Evolutionary conservation across 345 rosid genomes (phyloP), one percentile per base, ranked within the genome.

Genomic region (Syzygium jambos): DNA sequence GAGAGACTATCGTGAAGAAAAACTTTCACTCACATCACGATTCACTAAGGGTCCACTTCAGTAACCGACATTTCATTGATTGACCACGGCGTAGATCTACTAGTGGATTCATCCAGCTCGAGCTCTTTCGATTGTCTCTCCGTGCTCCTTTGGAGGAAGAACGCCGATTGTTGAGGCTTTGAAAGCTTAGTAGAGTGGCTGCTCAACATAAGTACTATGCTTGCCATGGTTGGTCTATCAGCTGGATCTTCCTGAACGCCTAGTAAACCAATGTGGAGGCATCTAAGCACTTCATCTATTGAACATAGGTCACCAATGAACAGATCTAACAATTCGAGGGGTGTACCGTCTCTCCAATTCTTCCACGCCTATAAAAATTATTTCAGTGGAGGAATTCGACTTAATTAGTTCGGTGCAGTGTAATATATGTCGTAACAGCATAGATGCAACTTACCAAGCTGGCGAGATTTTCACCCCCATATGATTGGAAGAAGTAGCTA

Each of bases 221-320:
- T 9, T 29, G 88, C 86, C 87, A 91, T 91, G n/a, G 88, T 89
- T 3, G 92, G 92, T 34, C 93, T 89, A 21, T 86, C n/a, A 10
- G 53, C 52, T 10, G 38, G 80, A 22, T 88, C 87, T 87, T 89
- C 91, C 29, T 91, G 92, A 86, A 87, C 90, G 34, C 91, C 89
- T n/a, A 90, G 52, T 51, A 91, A 86, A 3, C 87, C 87, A 29
- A 89, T 46, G 11, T 88, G 86, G 51, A 91, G 90, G 89, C 92
- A 92, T 68, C 73, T 90, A 25, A 87, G 3, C 15, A 89, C 87
- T 78, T 91, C 90, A 85, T 63, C 78, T 87, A 77, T 85, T 23
- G 89, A 56, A 85, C 14, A 80, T 51, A 87, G 78, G 46, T 68
- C 87, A 77, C 61, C 84, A 59, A 87, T 51, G 16, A 82, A 86